Base-by-base conservation (phyloP, 2,329 filamentous ascomycete genomes). In the Trichoderma sp. region DNA sequence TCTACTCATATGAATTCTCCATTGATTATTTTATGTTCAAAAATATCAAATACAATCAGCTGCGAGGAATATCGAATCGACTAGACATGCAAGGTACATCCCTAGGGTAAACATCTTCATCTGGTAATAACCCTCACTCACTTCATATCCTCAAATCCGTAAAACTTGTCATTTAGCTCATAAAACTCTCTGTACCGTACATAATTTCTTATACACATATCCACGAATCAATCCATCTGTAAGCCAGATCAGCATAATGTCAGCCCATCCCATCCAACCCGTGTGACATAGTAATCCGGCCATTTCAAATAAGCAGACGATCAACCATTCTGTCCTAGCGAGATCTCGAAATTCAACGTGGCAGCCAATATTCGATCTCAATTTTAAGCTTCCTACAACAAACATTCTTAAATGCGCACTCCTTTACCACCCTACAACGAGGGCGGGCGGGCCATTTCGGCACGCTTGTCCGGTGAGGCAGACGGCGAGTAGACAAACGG, bases 201-300 rank as follows among this genome's bases (percentile, higher is more conserved):
- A 43, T 58, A n/a, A n/a, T 37, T 21, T 34, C 49, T 66, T 39
- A 66, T 66, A 66, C 34, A 49, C 52, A 58, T 54, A 49, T 46
- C 46, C 39, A 37, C 26, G 32, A 13, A 39, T n/a, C 13, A 14
- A 21, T 58, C 37, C 43, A 13, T 24, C 28, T 26, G 32, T 49
- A 13, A 58, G 37, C 63, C 26, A n/a, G 7, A n/a, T 24, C 54
- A n/a, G 6, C 28, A 32, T 46, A 32, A 66, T 66, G 63, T 58
- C 52, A 58, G 37, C 63, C 63, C 63, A 43, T 13, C 61, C 61
- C 61, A 24, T 66, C 61, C 61, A 46, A 21, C 61, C 61, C 16
- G 8, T 32, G 28, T 66, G 52, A 66, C 63, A 66, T 58, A 10
- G 34, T 49, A 34, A 56, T 54, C 51, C 39, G 30, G 26, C n/a